These are phyloP conservation scores for Spathaspora passalidarum DNA, from an alignment of 805 yeast genomes.

Conservation along the genomic window DNA sequence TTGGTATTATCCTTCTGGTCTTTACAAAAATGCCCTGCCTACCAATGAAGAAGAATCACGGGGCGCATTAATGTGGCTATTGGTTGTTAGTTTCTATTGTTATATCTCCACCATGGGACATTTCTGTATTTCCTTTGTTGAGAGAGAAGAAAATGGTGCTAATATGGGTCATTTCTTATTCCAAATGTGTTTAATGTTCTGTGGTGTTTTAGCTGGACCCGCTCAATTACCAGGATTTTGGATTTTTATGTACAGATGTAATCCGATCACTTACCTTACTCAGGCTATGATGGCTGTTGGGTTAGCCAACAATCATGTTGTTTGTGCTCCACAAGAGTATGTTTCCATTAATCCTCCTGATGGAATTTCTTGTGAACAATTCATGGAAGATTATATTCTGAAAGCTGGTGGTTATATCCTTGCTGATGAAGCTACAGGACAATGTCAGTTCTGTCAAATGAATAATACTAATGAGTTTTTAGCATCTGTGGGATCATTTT, in stretches of 20 bases:
- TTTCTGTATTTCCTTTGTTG: slow-evolving; percentile 24
- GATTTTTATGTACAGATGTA: slow-evolving; percentile 71
- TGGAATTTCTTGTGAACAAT: slow-evolving; percentile 22
- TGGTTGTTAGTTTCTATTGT: slow-evolving; percentile 19
- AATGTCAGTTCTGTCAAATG: slow-evolving; percentile 62
- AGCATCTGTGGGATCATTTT: slow-evolving; percentile 39
- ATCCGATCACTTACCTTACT: slow-evolving; percentile 66
- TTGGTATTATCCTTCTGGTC: slow-evolving; percentile 60
- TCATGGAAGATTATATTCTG: slow-evolving; percentile 26
- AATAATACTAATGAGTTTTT: slow-evolving; percentile 59
- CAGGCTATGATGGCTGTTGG: slow-evolving; percentile 43
- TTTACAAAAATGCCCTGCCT: slow-evolving; percentile 49
- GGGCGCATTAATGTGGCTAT: slow-evolving; percentile 37
- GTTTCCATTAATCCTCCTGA: slow-evolving; percentile 15
- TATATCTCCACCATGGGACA: slow-evolving; percentile 27
- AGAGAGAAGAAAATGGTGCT: slow-evolving; percentile 29
- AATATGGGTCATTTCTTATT: slow-evolving; percentile 24
- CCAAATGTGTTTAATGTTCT: slow-evolving; percentile 30
- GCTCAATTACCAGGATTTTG: slow-evolving; percentile 40
- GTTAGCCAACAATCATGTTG: slow-evolving; percentile 34
- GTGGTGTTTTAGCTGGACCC: slow-evolving; percentile 34
- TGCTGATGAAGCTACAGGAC: slow-evolving; percentile 36
- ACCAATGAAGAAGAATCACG: slow-evolving; percentile 34
- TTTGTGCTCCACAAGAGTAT: slow-evolving; percentile 21
- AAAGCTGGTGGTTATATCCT: slow-evolving; percentile 48